Percentiles rank a stretch among this genome's conserved stretches.
Evolutionary conservation across 768 basidiomycete species (phyloP).

Genomic region (Phlebiopsis gigantea): DNA sequence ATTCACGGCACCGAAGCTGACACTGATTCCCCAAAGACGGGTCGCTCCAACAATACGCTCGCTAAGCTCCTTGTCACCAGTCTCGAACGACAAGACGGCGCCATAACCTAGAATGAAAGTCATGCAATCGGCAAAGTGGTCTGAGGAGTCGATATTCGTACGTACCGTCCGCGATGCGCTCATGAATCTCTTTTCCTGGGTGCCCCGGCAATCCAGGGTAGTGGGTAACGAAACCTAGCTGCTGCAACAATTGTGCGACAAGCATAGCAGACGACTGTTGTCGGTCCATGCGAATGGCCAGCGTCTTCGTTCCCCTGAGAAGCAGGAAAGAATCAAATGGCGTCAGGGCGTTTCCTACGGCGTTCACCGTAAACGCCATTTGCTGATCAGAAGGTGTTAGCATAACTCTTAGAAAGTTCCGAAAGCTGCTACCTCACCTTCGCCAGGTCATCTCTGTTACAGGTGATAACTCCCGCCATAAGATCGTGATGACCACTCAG

Average conservation of each 20-base stretch:
- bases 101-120: conserved; percentile 43
- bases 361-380: conserved; percentile 88
- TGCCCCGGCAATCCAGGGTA: conserved; percentile 88
- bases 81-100: conserved; percentile 92
- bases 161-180: conserved; percentile 77
- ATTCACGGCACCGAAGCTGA: conserved; percentile 98
- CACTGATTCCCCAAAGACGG: conserved; percentile 94
- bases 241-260: conserved; percentile 82
- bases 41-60: conserved; percentile 92
- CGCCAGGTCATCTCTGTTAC: conserved; percentile 86
- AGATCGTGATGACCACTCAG: conserved; percentile 97
- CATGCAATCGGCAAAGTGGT: not conserved
- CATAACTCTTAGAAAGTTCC: not conserved
- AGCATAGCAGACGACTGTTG: conserved; percentile 79
- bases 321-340: conserved; percentile 97
- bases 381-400: conserved; percentile 41
- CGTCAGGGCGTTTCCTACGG: conserved; percentile 88
- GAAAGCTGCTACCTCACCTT: conserved; percentile 44
- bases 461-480: conserved; percentile 95
- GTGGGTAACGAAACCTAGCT: conserved; percentile 83
- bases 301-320: conserved; percentile 91
- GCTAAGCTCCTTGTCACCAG: conserved; percentile 84
- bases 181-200: conserved; percentile 83
- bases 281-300: conserved; percentile 92
- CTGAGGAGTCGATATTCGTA: not conserved